Conservation (phyloP, 208 protist species). For the Phytomonas serpens region DNA sequence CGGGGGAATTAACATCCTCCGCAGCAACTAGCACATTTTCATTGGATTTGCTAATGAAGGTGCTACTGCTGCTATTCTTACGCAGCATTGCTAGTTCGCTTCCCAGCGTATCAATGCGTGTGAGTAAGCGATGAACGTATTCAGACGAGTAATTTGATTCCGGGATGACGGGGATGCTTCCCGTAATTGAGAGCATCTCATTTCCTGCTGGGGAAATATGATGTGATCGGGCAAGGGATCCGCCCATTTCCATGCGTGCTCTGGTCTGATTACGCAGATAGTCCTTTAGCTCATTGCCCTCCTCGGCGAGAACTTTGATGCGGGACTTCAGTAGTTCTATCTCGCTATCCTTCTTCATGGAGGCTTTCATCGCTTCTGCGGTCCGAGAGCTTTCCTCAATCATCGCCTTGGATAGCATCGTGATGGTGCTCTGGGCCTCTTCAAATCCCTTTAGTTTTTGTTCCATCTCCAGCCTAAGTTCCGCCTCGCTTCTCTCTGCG, state of each 20-base stretch:
- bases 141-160: conserved; percentile 5
- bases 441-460: conserved; percentile 34
- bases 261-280: conserved; percentile 30
- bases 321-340: conserved; percentile 52
- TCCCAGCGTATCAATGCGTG: conserved; percentile 26
- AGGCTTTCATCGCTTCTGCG: conserved; percentile 29
- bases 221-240: background rate
- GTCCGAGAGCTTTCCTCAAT: conserved; percentile 65
- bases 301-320: conserved; percentile 53
- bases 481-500: conserved; percentile 57
- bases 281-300: conserved; percentile 53
- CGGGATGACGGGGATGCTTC: background rate
- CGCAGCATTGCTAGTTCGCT: conserved; percentile 13
- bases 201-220: background rate
- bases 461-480: conserved; percentile 44
- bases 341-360: conserved; percentile 36
- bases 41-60: background rate
- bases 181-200: background rate
- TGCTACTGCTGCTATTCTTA: background rate
- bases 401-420: conserved; percentile 60
- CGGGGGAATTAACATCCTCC: background rate
- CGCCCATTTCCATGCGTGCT: conserved; percentile 12
- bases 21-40: background rate
- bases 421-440: conserved; percentile 51
- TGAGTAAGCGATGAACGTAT: conserved; percentile 25